These are phyloP conservation scores for Fragaria iinumae DNA, from an alignment of 306 rosid species.

Conservation along the genomic window DNA sequence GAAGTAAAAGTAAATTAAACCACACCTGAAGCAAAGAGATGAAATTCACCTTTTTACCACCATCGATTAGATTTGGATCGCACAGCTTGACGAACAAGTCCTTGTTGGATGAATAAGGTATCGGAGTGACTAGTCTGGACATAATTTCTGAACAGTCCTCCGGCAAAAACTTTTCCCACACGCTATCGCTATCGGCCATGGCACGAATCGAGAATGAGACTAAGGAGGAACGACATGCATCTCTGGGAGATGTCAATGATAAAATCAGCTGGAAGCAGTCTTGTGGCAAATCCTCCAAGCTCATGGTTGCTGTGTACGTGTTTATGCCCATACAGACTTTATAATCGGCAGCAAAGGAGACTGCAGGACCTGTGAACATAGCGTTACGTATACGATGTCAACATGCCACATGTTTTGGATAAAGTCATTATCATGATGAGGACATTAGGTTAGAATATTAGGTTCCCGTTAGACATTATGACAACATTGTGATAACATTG, in stretches of 20 bases:
- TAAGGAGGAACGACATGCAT: constrained; percentile 34
- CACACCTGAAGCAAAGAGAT: neutral
- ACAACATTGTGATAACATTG: constrained; percentile 10
- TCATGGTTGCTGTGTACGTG: neutral
- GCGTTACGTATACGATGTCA: constrained; percentile 38
- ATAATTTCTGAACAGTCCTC: constrained; percentile 30
- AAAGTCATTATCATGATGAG: neutral
- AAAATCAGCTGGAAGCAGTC: constrained; percentile 58
- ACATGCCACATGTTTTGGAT: constrained; percentile 25
- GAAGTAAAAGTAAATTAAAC: neutral
- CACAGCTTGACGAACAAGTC: constrained; percentile 46
- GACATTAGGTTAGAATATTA: constrained; percentile 1
- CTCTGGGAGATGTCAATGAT: constrained; percentile 50
- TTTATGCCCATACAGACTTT: neutral
- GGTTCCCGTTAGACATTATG: neutral
- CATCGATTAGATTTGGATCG: constrained; percentile 47
- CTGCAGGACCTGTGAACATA: constrained; percentile 10
- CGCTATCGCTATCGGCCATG: constrained; percentile 41
- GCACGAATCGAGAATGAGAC: constrained; percentile 29
- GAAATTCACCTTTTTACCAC: constrained; percentile 40
- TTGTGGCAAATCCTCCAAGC: constrained; percentile 41
- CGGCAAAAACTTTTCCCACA: constrained; percentile 58
- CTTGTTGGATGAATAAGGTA: constrained; percentile 41
- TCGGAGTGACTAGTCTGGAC: constrained; percentile 40
- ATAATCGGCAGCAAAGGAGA: neutral